Conservation (phyloP, 169 alveolate species). For the Plasmodium yoelii region DNA sequence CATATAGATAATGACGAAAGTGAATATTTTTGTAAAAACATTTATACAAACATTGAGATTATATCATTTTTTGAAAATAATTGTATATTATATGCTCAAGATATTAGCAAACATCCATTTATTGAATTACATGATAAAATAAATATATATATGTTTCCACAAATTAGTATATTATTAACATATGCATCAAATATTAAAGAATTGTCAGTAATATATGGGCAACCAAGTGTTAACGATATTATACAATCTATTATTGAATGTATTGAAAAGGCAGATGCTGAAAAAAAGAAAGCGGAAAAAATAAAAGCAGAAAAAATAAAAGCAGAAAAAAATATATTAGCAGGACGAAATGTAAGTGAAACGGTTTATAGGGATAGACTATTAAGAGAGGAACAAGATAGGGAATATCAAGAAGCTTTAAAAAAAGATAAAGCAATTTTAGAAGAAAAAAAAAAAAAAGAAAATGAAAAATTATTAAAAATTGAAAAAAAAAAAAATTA, state of each 20-base stretch:
- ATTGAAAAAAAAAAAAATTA: background rate
- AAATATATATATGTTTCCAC: conserved; percentile 46
- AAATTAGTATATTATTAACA: conserved; percentile 30
- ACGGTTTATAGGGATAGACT: conserved; percentile 18
- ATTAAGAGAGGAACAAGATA: conserved; percentile 55
- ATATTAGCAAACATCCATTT: conserved; percentile 24
- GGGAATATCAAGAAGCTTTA: conserved; percentile 63
- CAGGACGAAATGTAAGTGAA: background rate
- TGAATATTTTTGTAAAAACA: conserved; percentile 20
- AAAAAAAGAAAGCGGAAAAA: conserved; percentile 11
- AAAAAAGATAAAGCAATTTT: conserved; percentile 17
- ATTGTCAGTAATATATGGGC: conserved; percentile 36
- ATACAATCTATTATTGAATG: conserved; percentile 14
- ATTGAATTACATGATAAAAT: conserved; percentile 6
- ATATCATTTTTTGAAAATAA: conserved; percentile 18
- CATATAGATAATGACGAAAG: conserved; percentile 46
- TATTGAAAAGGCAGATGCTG: conserved; percentile 17
- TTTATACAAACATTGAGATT: conserved; percentile 33
- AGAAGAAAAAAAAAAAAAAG: conserved; percentile 40
- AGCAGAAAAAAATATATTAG: background rate
- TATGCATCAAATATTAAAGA: conserved; percentile 11
- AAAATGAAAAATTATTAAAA: conserved; percentile 25
- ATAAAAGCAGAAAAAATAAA: conserved; percentile 18
- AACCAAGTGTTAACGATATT: conserved; percentile 21
- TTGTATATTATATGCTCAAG: conserved; percentile 35